These are phyloP conservation scores for Allium fistulosum DNA, from an alignment of 106 monocot species.

Conservation along the genomic window DNA sequence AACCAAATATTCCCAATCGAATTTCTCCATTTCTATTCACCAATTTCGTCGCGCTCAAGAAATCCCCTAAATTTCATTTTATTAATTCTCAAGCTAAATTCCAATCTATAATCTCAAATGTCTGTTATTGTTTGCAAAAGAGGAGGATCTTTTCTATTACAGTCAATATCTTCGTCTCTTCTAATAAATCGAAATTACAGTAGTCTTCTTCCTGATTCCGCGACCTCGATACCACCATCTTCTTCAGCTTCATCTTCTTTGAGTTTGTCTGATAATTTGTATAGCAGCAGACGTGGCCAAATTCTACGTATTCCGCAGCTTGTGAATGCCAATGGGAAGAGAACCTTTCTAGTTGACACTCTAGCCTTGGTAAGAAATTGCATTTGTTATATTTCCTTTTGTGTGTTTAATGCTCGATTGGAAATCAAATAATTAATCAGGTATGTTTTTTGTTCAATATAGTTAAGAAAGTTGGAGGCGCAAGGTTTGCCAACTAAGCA, in stretches of 20 bases:
- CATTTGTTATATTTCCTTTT: not conserved
- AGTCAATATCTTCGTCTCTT: not conserved
- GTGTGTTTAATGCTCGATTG: not conserved
- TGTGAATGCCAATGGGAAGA: conserved; percentile 26
- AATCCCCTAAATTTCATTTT: no score
- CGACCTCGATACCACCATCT: not conserved
- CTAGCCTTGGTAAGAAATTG: conserved; percentile 30
- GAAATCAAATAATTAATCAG: not conserved
- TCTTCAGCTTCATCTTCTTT: not conserved
- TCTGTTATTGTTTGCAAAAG: conserved; percentile 2
- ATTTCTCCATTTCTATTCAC: no score
- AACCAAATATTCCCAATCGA: no score
- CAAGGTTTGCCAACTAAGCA: conserved; percentile 50
- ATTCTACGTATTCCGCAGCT: conserved; percentile 32
- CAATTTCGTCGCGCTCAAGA: no score
- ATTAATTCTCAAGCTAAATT: no score
- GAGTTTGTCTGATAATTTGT: not conserved
- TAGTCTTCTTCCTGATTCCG: not conserved
- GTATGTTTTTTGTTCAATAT: not conserved
- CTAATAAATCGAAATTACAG: not conserved
- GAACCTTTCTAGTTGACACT: conserved; percentile 57
- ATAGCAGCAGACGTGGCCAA: not conserved
- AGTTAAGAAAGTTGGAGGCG: conserved; percentile 64
- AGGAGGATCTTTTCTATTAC: not conserved
- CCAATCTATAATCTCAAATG: not conserved